Base-by-base conservation (phyloP, 2,329 filamentous ascomycete species). In the Fusarium hostae region DNA sequence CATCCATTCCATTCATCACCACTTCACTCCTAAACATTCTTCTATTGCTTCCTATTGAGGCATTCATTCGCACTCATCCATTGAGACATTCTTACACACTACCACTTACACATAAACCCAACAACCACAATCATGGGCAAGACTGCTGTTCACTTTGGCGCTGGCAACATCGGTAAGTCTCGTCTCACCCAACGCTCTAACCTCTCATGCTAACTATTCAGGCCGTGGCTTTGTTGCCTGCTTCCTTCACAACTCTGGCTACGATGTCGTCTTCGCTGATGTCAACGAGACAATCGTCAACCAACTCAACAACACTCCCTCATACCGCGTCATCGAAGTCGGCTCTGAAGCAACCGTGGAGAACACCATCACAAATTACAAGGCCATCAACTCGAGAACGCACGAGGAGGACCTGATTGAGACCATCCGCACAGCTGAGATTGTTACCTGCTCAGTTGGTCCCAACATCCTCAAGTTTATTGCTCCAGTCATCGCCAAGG, bases 381-480 rank as follows among this genome's bases (percentile, higher is more conserved):
- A 94, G 58, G 96, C 96, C 82, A 92, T 98, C 88, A 98, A 98
- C 90, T 97, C 94, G 76, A 94, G 93, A 84, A 90, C 91, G 72
- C 86, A 97, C 80, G 92, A 97, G 84, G 87, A 87, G 59, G 91
- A 95, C 60, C 90, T 97, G 60, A 84, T 98, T 74, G 83, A 95
- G 50, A 94, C 96, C 85, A 97, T 98, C 77, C 88, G 92, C 61
- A 92, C 91, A 26, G 95, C 95, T 43, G 94, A 97, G 71, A 85
- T 97, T 58, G 94, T 99, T 77, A 99, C 96, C 72, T 99, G 96
- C 84, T 97, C 96, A 24, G 96, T 99, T 74, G 96, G 96, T 47
- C 96, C 96, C 77, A 97, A 95, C 82, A 92, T 99, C 79, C 92
- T 99, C 79, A 95, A 94, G 84, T 98, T 97, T 84, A 96, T 99